Conservation (phyloP, 257 asterid species). For the Solanum pinnatisectum region DNA sequence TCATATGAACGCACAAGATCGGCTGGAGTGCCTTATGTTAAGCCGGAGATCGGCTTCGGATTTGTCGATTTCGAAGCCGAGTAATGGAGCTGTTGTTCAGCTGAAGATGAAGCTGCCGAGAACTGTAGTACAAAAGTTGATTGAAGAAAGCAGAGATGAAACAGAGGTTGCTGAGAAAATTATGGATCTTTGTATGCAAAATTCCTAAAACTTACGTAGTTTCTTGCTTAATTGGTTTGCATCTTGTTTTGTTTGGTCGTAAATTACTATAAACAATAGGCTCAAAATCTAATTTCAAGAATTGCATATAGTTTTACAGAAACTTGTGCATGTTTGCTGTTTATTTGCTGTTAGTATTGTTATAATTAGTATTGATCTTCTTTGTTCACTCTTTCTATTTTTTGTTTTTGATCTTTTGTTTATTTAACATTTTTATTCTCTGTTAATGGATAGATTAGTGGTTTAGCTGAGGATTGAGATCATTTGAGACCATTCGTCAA, state of each 20-base stretch:
- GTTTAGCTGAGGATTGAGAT: not conserved
- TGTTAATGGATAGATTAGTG: not conserved
- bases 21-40: conserved; percentile 44
- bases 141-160: conserved; percentile 44
- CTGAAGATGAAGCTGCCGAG: conserved; percentile 58
- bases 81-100: conserved; percentile 23
- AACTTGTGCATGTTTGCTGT: not conserved
- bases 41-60: conserved; percentile 21
- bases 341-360: not conserved
- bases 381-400: not conserved
- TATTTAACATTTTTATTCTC: not conserved
- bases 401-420: not conserved
- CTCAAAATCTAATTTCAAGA: not conserved
- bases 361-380: not conserved
- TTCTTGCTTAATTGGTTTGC: not conserved
- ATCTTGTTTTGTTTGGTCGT: not conserved
- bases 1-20: conserved; percentile 28
- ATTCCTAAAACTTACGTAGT: not conserved
- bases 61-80: not conserved
- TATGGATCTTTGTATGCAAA: conserved; percentile 40
- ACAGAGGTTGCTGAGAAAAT: conserved; percentile 42
- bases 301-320: not conserved
- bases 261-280: not conserved
- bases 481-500: not conserved
- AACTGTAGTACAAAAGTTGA: conserved; percentile 32